Evolutionary conservation across 805 yeast species (phyloP), one percentile per base, ranked within the genome.

Genomic region (Blastobotrys robertii): DNA sequence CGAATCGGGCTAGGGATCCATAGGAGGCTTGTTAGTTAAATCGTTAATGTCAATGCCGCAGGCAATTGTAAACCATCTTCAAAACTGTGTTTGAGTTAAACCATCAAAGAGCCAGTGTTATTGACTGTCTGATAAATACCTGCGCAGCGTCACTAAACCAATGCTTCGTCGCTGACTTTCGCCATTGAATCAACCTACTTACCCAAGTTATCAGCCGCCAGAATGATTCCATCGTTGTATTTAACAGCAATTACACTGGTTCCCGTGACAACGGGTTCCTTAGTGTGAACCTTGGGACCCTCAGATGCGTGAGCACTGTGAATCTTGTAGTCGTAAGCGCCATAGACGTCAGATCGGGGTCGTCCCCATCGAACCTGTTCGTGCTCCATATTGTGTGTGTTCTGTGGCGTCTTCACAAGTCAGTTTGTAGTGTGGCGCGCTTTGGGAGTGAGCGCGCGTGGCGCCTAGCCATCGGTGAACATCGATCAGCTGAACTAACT

Each of bases 281-380:
- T 95, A 2, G 98, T 90, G 63, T 84, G 81, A 79, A 79, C 76
- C 44, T 70, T 74, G 28, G 97, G 96, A 59, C 78, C 73, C 11
- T 30, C 38, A 37, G 63, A 50, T 16, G 44, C 45, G 11, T 48
- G 52, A 54, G 88, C 90, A 39, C 73, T 63, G 44, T 70, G 71
- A 61, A 82, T 56, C 33, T 49, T 46, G 19, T 44, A 34, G 50
- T 63, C 84, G 67, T 88, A 92, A 6, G 68, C 60, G 12, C 98
- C 98, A 57, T 92, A 92, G 1, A 79, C 72, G 36, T 74, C 77
- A 59, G 83, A 79, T 33, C 81, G 71, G 46, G 97, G 97, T 66
- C 97, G 84, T 15, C 97, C 98, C 98, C 98, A 90, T 54, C 73
- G 72, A 55, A 72, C 79, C 50, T 96, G 97, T 71, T 83, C 84